Evolutionary conservation across 2,329 filamentous ascomycete genomes (phyloP).

Genomic region (Cladosporium sp.): DNA sequence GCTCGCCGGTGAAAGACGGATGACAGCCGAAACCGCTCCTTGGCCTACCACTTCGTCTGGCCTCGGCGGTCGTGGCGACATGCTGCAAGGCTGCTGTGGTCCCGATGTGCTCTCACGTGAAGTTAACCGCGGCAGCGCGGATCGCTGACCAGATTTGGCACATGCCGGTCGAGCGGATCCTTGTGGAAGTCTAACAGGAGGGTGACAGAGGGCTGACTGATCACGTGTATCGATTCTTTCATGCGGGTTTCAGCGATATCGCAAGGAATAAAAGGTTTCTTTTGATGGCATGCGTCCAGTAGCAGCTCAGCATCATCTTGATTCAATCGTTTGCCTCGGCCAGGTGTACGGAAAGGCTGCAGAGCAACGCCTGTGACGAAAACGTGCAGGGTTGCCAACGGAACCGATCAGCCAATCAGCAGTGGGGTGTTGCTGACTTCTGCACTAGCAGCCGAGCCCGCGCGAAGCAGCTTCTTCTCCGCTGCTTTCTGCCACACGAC

Average conservation of each 20-base stretch:
- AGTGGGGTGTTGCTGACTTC: constrained; percentile 4
- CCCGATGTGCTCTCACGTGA: neutral
- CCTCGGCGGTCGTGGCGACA: neutral
- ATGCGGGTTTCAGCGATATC: neutral
- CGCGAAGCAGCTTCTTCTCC: constrained; percentile 16
- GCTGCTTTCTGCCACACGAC: constrained; percentile 15
- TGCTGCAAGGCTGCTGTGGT: neutral
- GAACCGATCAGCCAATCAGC: constrained; percentile 7
- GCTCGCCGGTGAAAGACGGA: neutral
- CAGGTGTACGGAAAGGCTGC: neutral
- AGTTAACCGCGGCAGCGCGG: constrained; percentile 1
- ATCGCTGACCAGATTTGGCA: neutral
- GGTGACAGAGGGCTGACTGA: neutral
- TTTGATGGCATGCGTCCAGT: no score
- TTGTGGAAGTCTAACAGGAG: neutral
- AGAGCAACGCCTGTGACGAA: constrained; percentile 7
- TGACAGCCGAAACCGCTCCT: neutral
- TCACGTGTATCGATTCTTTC: neutral
- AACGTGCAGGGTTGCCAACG: constrained; percentile 10
- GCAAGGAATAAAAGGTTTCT: neutral
- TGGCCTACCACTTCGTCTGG: neutral
- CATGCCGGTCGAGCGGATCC: neutral
- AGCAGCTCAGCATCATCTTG: no score
- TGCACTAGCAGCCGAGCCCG: constrained; percentile 12
- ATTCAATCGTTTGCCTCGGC: neutral